Conservation (phyloP, 2,329 filamentous ascomycete genomes). For the Cercospora janseana region DNA sequence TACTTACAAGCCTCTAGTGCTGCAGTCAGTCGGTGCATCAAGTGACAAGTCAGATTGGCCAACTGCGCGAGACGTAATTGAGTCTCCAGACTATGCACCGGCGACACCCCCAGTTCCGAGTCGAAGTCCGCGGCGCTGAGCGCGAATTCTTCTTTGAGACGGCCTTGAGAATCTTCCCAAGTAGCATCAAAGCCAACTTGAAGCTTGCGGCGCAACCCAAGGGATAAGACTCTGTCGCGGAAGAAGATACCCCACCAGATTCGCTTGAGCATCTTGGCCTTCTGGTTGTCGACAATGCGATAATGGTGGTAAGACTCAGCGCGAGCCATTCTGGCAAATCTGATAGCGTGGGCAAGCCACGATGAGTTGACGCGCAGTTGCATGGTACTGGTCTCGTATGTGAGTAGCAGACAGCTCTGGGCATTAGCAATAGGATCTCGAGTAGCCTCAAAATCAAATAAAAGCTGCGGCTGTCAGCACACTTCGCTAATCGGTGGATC, state of each 20-base stretch:
- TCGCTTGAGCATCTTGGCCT: slow-evolving; percentile 22
- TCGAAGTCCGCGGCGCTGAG: slow-evolving; percentile 22
- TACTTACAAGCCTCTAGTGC: slow-evolving; percentile 11
- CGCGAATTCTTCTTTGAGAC: slow-evolving; percentile 17
- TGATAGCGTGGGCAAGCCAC: slow-evolving; percentile 25
- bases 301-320: slow-evolving; percentile 22
- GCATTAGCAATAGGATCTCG: slow-evolving; percentile 22
- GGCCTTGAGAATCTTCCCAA: slow-evolving; percentile 15
- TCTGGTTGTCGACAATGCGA: slow-evolving; percentile 15
- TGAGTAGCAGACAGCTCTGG: slow-evolving; percentile 23
- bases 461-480: slow-evolving; percentile 13
- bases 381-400: slow-evolving; percentile 23
- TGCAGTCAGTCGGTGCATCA: slow-evolving; percentile 19
- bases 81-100: slow-evolving; percentile 23
- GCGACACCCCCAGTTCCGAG: slow-evolving; percentile 22
- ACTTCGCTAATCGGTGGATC: background rate
- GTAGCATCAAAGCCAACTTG: slow-evolving; percentile 19
- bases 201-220: slow-evolving; percentile 20
- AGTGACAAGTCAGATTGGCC: slow-evolving; percentile 16
- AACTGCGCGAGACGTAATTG: slow-evolving; percentile 22
- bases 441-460: slow-evolving; percentile 24
- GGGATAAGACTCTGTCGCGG: slow-evolving; percentile 22
- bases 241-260: slow-evolving; percentile 26
- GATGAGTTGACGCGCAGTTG: slow-evolving; percentile 23
- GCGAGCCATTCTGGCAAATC: slow-evolving; percentile 23